Conservation (phyloP, 306 rosid species). For the barrel medic (Medicago truncatula) region MtrunA17r5.0-ANR NC_053049.1:13577001-13577500, state of each 20-base stretch:
- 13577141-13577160: neutral
- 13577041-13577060: conserved; percentile 63
- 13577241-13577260: too few species aligned
- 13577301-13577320: neutral
- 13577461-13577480: too few species aligned
- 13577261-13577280: neutral
- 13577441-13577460: too few species aligned
- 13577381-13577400: too few species aligned
- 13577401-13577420: too few species aligned
- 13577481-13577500: too few species aligned
- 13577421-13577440: too few species aligned
- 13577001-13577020: conserved; percentile 99
- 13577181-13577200: too few species aligned
- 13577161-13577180: neutral
- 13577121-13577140: conserved; percentile 21
- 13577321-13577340: too few species aligned
- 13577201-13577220: conserved; percentile 16
- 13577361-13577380: too few species aligned
- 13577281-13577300: too few species aligned
- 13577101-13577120: conserved; percentile 29
- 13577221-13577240: neutral
- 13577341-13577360: too few species aligned
- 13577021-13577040: conserved; percentile 86
- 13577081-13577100: conserved; percentile 50
- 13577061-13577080: conserved; percentile 47